These are phyloP conservation scores for Hansenula sp. DNA, from an alignment of 1,139 yeast species.

Conservation along the genomic window DNA sequence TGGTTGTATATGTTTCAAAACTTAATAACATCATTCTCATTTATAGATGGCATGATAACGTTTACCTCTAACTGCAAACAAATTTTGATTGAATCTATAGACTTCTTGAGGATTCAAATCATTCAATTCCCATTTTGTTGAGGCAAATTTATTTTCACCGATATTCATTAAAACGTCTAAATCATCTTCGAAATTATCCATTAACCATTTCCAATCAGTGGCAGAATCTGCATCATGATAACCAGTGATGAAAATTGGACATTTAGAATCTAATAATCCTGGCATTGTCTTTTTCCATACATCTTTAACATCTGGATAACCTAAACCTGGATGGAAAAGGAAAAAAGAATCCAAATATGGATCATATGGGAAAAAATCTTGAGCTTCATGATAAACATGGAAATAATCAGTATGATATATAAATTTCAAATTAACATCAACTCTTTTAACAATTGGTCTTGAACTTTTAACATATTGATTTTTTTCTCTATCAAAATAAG, in stretches of 20 bases:
- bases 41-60: constrained; percentile 76
- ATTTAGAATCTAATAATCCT: constrained; percentile 86
- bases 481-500: constrained; percentile 65
- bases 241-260: constrained; percentile 88
- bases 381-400: constrained; percentile 85
- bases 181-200: constrained; percentile 63
- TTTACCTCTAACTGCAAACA: constrained; percentile 93
- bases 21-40: constrained; percentile 3
- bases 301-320: constrained; percentile 74
- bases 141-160: constrained; percentile 67
- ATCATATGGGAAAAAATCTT: constrained; percentile 96
- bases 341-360: constrained; percentile 92
- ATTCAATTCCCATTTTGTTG: constrained; percentile 92
- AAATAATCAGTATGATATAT: constrained; percentile 87
- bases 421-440: constrained; percentile 72
- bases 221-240: constrained; percentile 71
- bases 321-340: constrained; percentile 92
- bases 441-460: constrained; percentile 66
- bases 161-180: constrained; percentile 80
- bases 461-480: constrained; percentile 47
- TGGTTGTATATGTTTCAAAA: not conserved
- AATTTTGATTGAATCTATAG: constrained; percentile 83
- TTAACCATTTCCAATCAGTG: constrained; percentile 72
- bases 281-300: constrained; percentile 94
- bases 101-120: constrained; percentile 90